phyloP scores from a whole-genome alignment of 805 yeast genomes.

The Henningerozyma blattae region DNA sequence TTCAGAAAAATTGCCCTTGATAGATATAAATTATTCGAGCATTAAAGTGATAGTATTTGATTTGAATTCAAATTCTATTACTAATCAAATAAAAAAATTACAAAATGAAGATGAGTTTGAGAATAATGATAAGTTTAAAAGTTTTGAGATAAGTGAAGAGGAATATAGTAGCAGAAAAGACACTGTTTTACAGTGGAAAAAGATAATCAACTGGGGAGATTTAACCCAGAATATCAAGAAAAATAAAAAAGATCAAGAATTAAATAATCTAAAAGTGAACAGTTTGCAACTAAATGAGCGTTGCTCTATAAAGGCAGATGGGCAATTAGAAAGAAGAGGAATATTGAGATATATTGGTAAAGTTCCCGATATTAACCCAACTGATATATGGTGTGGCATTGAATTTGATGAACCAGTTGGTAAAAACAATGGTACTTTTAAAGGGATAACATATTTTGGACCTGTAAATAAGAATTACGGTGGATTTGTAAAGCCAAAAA shows the following conservation, averaged over 20 bases:
- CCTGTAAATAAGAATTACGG: constrained; percentile 50
- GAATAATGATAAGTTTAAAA: constrained; percentile 7
- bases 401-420: constrained; percentile 81
- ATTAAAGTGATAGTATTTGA: constrained; percentile 38
- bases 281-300: constrained; percentile 37
- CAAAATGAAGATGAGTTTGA: background rate
- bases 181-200: constrained; percentile 72
- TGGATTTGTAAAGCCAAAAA: constrained; percentile 60
- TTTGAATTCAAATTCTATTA: constrained; percentile 38
- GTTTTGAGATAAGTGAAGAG: constrained; percentile 13
- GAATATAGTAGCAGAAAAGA: constrained; percentile 42
- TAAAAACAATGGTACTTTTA: constrained; percentile 68
- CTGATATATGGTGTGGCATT: constrained; percentile 68
- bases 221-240: constrained; percentile 42
- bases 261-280: constrained; percentile 23
- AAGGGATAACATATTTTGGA: constrained; percentile 47
- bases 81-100: constrained; percentile 26
- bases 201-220: constrained; percentile 53
- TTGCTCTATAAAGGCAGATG: constrained; percentile 31
- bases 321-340: constrained; percentile 42
- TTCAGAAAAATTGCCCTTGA: background rate
- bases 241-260: constrained; percentile 16
- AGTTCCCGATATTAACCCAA: constrained; percentile 40
- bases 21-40: background rate
- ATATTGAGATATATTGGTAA: constrained; percentile 58